Evolutionary conservation across 768 basidiomycete species (phyloP).

Genomic region (Gyrodon lividus): DNA sequence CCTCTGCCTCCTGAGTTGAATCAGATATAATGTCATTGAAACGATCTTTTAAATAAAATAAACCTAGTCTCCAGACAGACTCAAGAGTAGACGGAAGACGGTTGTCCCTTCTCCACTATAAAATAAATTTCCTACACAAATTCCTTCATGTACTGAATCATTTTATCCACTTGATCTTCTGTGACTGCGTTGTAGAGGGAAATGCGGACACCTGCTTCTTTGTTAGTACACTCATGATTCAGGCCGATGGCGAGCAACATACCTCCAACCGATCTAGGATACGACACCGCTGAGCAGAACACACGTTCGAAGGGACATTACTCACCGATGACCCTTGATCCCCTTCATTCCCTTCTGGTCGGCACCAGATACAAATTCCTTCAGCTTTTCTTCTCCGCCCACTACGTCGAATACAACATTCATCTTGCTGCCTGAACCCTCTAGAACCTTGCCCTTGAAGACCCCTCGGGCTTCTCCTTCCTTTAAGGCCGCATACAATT

Average conservation of each 20-base stretch:
- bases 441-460: slow-evolving; percentile 68
- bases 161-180: slow-evolving; percentile 63
- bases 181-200: slow-evolving; percentile 90
- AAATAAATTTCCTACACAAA: slow-evolving; percentile 35
- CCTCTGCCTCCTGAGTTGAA: slow-evolving; percentile 5
- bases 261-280: slow-evolving; percentile 55
- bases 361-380: slow-evolving; percentile 77
- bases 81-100: too few species aligned
- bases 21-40: too few species aligned
- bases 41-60: too few species aligned
- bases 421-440: slow-evolving; percentile 89
- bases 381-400: slow-evolving; percentile 71
- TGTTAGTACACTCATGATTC: not conserved
- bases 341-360: slow-evolving; percentile 78
- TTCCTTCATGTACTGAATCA: slow-evolving; percentile 59
- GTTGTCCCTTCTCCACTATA: too few species aligned
- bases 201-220: slow-evolving; percentile 62
- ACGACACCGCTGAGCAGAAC: not conserved
- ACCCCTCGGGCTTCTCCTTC: slow-evolving; percentile 71
- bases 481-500: slow-evolving; percentile 71
- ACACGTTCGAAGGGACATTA: slow-evolving; percentile 13
- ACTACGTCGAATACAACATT: slow-evolving; percentile 85
- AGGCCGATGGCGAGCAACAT: slow-evolving; percentile 1
- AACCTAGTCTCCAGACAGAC: not conserved
- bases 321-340: slow-evolving; percentile 90